Evolutionary conservation across 495 filamentous ascomycete species (phyloP).

Genomic region (Aspergillus affinis): DNA sequence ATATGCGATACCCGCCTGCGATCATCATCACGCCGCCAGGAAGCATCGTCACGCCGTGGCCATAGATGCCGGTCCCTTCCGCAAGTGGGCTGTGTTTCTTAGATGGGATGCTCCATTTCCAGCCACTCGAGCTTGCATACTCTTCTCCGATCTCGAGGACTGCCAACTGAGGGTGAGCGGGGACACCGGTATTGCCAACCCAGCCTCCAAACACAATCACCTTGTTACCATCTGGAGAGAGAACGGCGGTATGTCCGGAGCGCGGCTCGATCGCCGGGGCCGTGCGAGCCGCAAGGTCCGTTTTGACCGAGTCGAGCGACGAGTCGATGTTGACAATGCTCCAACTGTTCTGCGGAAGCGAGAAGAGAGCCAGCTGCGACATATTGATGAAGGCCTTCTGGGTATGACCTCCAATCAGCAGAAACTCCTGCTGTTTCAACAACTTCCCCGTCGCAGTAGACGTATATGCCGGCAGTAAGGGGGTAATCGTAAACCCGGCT

Average conservation of each 20-base stretch:
- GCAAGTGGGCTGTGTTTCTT: conserved; percentile 36
- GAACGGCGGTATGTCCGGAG: conserved; percentile 81
- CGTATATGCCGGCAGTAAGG: conserved; percentile 62
- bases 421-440: conserved; percentile 70
- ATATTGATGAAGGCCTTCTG: conserved; percentile 85
- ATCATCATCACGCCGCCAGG: conserved; percentile 90
- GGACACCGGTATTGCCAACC: conserved; percentile 74
- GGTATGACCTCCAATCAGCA: conserved; percentile 87
- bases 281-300: conserved; percentile 50
- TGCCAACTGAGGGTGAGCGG: conserved; percentile 78
- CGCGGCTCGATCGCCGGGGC: conserved; percentile 61
- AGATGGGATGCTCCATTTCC: conserved; percentile 71
- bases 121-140: conserved; percentile 65
- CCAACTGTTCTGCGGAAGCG: conserved; percentile 83
- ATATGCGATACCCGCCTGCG: conserved; percentile 75
- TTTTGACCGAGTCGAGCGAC: conserved; percentile 33
- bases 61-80: conserved; percentile 66
- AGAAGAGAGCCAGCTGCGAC: conserved; percentile 85
- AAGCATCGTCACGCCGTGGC: conserved; percentile 81
- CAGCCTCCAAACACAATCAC: conserved; percentile 84
- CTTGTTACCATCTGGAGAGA: conserved; percentile 71
- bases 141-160: conserved; percentile 69
- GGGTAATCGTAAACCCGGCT: conserved; percentile 83
- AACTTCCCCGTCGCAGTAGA: conserved; percentile 48
- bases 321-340: conserved; percentile 66